Evolutionary conservation across 495 filamentous ascomycete species (phyloP).

Genomic region (Aspergillus biplanus): DNA sequence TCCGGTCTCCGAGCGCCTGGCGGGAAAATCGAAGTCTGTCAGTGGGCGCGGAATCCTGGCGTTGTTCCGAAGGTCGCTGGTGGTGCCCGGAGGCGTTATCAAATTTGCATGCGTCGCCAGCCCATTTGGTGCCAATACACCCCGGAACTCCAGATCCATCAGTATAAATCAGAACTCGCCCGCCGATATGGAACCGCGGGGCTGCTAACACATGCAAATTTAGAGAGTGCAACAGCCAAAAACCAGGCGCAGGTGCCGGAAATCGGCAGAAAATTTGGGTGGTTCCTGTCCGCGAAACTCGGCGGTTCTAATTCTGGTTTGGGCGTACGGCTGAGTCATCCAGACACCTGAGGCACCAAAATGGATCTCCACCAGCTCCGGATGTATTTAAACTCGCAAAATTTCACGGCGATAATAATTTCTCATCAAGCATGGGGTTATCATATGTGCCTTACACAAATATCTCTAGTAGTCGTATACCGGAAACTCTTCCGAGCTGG

Average conservation of each 20-base stretch:
- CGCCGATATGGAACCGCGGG: constrained; percentile 40
- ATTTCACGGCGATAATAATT: too few relatives aligned
- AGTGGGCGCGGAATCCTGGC: constrained; percentile 43
- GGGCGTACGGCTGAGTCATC: background rate
- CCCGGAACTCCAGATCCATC: constrained; percentile 50
- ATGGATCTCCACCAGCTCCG: background rate
- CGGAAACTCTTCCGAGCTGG: too few relatives aligned
- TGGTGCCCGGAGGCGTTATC: constrained; percentile 33
- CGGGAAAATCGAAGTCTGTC: constrained; percentile 38
- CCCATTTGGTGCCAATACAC: constrained; percentile 45
- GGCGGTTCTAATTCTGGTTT: constrained; percentile 23
- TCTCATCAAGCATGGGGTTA: too few relatives aligned
- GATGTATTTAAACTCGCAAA: background rate
- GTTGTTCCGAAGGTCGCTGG: constrained; percentile 49
- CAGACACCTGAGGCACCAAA: background rate
- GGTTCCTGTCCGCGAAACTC: constrained; percentile 30
- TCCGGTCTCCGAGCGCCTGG: constrained; percentile 40
- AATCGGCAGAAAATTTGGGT: constrained; percentile 46
- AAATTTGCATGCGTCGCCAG: constrained; percentile 31
- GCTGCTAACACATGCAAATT: constrained; percentile 29
- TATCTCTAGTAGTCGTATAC: too few relatives aligned
- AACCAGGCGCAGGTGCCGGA: constrained; percentile 39
- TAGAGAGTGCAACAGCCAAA: constrained; percentile 26
- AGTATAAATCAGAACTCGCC: constrained; percentile 39
- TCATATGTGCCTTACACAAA: too few relatives aligned